Evolutionary conservation across 768 basidiomycete genomes (phyloP).

Genomic region (Cystoderma amianthinum): DNA sequence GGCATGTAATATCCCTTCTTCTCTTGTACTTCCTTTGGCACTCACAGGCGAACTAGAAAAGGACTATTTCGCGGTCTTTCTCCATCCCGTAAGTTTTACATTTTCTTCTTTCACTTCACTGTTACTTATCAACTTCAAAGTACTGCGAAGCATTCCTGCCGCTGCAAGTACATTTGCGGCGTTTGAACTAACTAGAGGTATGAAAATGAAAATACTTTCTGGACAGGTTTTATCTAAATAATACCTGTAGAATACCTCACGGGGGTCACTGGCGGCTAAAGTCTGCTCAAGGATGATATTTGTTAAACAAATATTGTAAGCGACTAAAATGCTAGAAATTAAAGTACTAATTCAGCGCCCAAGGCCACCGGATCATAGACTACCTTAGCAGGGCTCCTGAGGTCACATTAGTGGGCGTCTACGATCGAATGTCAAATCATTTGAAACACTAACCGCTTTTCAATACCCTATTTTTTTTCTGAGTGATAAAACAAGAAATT

Average conservation of each 20-base stretch:
- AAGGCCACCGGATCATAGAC: slow-evolving; percentile 14
- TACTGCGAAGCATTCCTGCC: slow-evolving; percentile 67
- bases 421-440: too few species aligned
- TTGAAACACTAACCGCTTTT: slow-evolving; percentile 29
- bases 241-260: slow-evolving; percentile 33
- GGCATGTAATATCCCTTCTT: slow-evolving; percentile 69
- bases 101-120: background rate
- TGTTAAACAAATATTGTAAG: too few species aligned
- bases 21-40: background rate
- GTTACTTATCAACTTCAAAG: background rate
- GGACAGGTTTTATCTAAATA: too few species aligned
- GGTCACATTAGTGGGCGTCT: too few species aligned
- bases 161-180: slow-evolving; percentile 88
- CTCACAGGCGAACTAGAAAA: too few species aligned
- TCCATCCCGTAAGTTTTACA: slow-evolving; percentile 58
- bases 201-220: too few species aligned
- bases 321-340: too few species aligned
- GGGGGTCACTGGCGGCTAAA: slow-evolving; percentile 25
- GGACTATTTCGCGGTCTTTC: slow-evolving; percentile 72
- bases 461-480: slow-evolving; percentile 18
- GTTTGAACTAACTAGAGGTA: slow-evolving; percentile 78
- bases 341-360: background rate
- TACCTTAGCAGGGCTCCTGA: slow-evolving; percentile 29
- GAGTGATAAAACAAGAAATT: background rate
- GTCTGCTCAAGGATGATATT: too few species aligned